Percentiles rank a stretch among this genome's conserved stretches.
Evolutionary conservation across 2,329 filamentous ascomycete species (phyloP).

Genomic region (Xenosphaeropsis pyriputrescens): DNA sequence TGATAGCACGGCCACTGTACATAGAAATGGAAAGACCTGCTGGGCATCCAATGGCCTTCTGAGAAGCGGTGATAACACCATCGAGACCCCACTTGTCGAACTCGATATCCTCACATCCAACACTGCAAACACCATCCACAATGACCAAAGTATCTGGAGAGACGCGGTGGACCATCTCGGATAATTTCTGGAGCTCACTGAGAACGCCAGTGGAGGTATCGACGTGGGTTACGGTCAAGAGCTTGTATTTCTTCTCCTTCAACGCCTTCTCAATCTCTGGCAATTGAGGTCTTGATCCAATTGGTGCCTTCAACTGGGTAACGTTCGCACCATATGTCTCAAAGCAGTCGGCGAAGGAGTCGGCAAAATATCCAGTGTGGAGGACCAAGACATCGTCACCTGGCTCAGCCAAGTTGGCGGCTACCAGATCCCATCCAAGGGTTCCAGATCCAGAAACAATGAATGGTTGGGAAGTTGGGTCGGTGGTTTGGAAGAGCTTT

Average conservation of each 20-base stretch:
- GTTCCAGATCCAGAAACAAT: constrained; percentile 91
- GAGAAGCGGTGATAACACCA: constrained; percentile 82
- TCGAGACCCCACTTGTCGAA: constrained; percentile 95
- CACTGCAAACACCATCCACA: constrained; percentile 94
- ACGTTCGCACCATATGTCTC: constrained; percentile 80
- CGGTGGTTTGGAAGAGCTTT: constrained; percentile 84
- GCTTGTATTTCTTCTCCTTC: constrained; percentile 83
- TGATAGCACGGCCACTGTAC: constrained; percentile 78
- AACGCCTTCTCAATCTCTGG: constrained; percentile 80
- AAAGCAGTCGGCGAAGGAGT: constrained; percentile 87
- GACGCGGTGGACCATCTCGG: constrained; percentile 70
- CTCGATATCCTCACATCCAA: constrained; percentile 87
- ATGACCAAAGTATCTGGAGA: constrained; percentile 85
- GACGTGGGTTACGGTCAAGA: constrained; percentile 89
- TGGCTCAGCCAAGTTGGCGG: constrained; percentile 81
- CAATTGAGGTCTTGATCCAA: constrained; percentile 77
- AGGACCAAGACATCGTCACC: constrained; percentile 87
- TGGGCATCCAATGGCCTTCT: constrained; percentile 93
- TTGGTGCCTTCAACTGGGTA: constrained; percentile 77
- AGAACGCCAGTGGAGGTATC: constrained; percentile 95
- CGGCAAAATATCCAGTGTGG: constrained; percentile 93
- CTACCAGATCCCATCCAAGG: constrained; percentile 89
- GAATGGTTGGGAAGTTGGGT: constrained; percentile 75
- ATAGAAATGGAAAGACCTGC: constrained; percentile 90
- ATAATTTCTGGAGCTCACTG: constrained; percentile 74